A percentile compares a stretch with the other conserved stretches of the same genome.
Conservation (phyloP, 139 green algal species). For the Ettlia oleoabundans region DNA sequence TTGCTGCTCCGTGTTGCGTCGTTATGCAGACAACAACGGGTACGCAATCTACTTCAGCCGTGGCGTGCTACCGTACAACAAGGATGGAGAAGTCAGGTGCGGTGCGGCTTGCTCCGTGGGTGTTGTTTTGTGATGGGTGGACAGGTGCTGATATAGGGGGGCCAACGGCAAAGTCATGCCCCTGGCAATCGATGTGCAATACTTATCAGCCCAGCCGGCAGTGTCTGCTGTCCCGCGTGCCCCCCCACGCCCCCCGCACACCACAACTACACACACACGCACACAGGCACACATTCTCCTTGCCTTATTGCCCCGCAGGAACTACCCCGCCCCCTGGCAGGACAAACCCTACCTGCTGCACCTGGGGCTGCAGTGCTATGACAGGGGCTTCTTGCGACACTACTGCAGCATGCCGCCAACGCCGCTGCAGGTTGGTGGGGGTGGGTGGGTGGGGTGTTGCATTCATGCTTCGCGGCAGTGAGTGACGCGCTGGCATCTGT, state of each 20-base stretch:
- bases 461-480: not conserved
- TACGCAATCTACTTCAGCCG: conserved; percentile 82
- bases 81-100: conserved; percentile 48
- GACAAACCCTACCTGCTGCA: conserved; percentile 71
- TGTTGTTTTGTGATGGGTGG: too few relatives aligned
- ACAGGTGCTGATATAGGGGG: too few relatives aligned
- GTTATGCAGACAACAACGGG: conserved; percentile 54
- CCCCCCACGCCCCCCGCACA: too few relatives aligned
- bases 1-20: conserved; percentile 15
- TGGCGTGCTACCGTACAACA: conserved; percentile 77
- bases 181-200: too few relatives aligned
- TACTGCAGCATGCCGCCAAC: conserved; percentile 65
- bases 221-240: too few relatives aligned
- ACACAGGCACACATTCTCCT: too few relatives aligned
- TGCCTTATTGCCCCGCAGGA: not conserved
- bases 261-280: too few relatives aligned
- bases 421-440: conserved; percentile 49
- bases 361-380: conserved; percentile 74
- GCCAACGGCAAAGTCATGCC: too few relatives aligned
- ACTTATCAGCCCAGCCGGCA: too few relatives aligned
- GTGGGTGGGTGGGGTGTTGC: not conserved
- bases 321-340: conserved; percentile 51
- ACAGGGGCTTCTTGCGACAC: conserved; percentile 60
- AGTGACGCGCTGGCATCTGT: not conserved
- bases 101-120: too few relatives aligned